Conservation (phyloP, 257 asterid species). For the Nicotiana noctiflora region DNA sequence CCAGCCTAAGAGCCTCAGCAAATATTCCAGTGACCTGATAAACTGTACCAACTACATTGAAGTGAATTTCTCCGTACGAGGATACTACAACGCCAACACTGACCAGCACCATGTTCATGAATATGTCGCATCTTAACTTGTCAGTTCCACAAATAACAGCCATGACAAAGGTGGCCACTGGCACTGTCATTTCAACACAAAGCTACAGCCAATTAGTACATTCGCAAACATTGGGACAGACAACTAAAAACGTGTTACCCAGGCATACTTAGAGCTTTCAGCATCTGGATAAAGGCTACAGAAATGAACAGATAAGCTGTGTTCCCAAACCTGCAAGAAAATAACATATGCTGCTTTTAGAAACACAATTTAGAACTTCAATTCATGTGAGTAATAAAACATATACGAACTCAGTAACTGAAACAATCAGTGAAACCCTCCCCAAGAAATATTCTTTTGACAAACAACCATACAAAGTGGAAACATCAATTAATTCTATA, state of each 20-base stretch:
- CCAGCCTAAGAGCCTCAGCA: conserved; percentile 97
- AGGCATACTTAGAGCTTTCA: conserved; percentile 88
- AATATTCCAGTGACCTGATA: conserved; percentile 96
- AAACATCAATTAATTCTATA: neutral
- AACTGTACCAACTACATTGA: conserved; percentile 88
- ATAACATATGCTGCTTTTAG: neutral
- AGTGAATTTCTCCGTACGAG: conserved; percentile 95
- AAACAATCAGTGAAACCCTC: neutral
- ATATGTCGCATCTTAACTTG: conserved; percentile 77
- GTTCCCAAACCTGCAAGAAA: conserved; percentile 86
- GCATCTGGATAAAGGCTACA: conserved; percentile 99
- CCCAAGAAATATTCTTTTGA: neutral
- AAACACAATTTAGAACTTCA: neutral
- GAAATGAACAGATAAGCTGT: conserved; percentile 95
- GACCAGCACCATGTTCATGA: conserved; percentile 87
- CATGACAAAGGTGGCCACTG: conserved; percentile 93
- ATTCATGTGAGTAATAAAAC: neutral
- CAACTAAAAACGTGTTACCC: neutral
- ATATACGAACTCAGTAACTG: neutral
- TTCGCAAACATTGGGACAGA: neutral
- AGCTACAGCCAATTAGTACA: neutral
- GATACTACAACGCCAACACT: conserved; percentile 92
- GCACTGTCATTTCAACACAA: conserved; percentile 56
- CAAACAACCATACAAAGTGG: neutral
- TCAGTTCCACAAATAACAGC: conserved; percentile 95